phyloP scores from a whole-genome alignment of 768 basidiomycete species.

The Kwoniella europaea region DNA sequence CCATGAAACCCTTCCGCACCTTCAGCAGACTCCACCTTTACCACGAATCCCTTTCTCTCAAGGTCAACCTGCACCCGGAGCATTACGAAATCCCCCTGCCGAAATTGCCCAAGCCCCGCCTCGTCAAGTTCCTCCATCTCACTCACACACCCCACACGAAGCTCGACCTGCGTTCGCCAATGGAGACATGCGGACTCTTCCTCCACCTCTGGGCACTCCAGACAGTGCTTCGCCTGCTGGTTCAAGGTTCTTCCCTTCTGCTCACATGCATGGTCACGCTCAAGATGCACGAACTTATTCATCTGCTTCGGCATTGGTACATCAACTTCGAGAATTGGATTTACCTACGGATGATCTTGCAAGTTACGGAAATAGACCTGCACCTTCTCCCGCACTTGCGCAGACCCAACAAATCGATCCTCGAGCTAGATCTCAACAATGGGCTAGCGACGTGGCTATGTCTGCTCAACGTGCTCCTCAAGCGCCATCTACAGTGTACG shows the following conservation, averaged over 20 bases:
- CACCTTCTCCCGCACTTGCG: conserved; percentile 27
- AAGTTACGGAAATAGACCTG: conserved; percentile 52
- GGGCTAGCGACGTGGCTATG: conserved; percentile 18
- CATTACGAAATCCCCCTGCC: conserved; percentile 9
- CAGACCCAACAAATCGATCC: conserved; percentile 23
- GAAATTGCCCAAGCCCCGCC: conserved; percentile 40
- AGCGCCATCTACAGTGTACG: conserved; percentile 51
- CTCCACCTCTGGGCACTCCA: conserved; percentile 47
- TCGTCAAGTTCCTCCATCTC: conserved; percentile 44
- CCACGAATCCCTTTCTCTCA: conserved; percentile 55
- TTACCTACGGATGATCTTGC: conserved; percentile 57
- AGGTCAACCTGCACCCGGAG: conserved; percentile 47
- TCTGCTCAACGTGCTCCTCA: conserved; percentile 27
- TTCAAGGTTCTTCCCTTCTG: conserved; percentile 48
- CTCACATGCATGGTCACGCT: conserved; percentile 61
- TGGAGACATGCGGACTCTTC: conserved; percentile 52
- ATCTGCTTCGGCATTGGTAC: conserved; percentile 51
- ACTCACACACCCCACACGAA: conserved; percentile 50
- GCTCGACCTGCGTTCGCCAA: conserved; percentile 51
- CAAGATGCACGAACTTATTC: conserved; percentile 44
- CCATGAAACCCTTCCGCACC: conserved; percentile 66
- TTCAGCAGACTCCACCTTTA: conserved; percentile 54
- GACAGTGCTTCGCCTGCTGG: conserved; percentile 26
- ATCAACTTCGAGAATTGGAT: conserved; percentile 58
- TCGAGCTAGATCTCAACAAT: conserved; percentile 24